Evolutionary conservation across 305 asterid genomes (phyloP), one percentile per base, ranked within the genome.

Genomic region (Ilex paraguariensis): DNA sequence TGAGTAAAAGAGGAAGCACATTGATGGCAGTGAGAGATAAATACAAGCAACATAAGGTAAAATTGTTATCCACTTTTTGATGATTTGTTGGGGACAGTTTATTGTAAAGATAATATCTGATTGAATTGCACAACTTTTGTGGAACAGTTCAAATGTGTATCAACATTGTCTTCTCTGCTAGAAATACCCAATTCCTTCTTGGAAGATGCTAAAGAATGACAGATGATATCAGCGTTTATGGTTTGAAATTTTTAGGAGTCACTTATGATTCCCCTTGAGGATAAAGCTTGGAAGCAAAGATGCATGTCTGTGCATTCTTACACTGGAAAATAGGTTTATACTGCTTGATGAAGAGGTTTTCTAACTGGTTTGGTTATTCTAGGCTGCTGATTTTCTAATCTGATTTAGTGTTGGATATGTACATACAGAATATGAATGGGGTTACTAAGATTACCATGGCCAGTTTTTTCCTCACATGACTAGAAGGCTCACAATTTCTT

Each of bases 31-130:
- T 84, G 54, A 79, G 90, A 70, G 95, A 85, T 30, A 90, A 87
- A 67, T 90, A 90, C 76, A 76, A 79, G 73, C 85, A 77, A 40
- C 85, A 76, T 40, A 82, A 79, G 98, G 96, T 91, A 64, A 28
- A 39, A 57, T 31, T n/a, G 28, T 50, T 39, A 4, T 33, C 39
- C 13, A 10, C 4, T 46, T 46, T 46, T 46, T 46, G 52, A 10
- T 11, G 52, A 7, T 10, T 13, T 46, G 52, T 13, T 46, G 52
- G 13, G 16, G 13, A 46, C 13, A 10, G 15, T 46, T 46, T 13
- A 11, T 46, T 46, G 15, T 36, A 7, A 10, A 10, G 13, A 46
- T 46, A 10, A 46, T 13, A 13, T 39, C 64, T 2, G 60, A 40
- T 16, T 6, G 2, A 55, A 42, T 40, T 59, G 33, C 51, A n/a